Base-by-base conservation (phyloP, 192 early-diverging fungal genomes). In the Linnemannia elongata region DNA sequence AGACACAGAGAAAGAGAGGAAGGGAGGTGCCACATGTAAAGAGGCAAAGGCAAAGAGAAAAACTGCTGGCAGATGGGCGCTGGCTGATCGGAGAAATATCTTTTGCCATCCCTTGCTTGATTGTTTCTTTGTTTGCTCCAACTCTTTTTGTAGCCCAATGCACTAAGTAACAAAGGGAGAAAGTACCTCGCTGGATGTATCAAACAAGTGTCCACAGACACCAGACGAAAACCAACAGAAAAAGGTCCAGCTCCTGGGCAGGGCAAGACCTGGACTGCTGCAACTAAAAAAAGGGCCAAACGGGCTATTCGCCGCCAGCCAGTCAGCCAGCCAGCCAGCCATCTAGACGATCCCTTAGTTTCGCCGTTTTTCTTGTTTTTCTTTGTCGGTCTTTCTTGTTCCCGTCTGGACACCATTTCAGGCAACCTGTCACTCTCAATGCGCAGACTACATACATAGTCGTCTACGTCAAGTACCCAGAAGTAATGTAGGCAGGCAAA, bases 81-180 rank as follows among this genome's bases (percentile, higher is more conserved):
- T 9, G 27, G 60, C 30, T 30, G 60, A 66, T 66, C 60, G 30
- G 60, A 66, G 60, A 66, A 66, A 66, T 66, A 66, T 66, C 60
- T 57, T 66, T 30, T 35, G n/a, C 60, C 27, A 13, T 8, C 60
- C 60, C 12, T 33, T 66, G 27, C 60, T 66, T 52, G 49, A 17
- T 20, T 49, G 47, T 1, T 49, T 15, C 47, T 17, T 0, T 17
- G 30, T 27, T 60, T 18, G 47, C 47, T n/a, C n/a, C 30, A 66
- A 66, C 60, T 15, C 60, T 66, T 13, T 30, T 27, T 66, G 30
- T 66, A 4, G 60, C n/a, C 60, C 27, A 66, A 66, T 66, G 60
- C 60, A 66, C 60, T 15, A 33, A 66, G 30, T 4, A 66, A 33
- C 9, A 33, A 24, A 0, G 12, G 6, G 30, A 66, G 60, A 13